phyloP scores from a whole-genome alignment of 345 rosid genomes.

The Populus davidiana region DNA sequence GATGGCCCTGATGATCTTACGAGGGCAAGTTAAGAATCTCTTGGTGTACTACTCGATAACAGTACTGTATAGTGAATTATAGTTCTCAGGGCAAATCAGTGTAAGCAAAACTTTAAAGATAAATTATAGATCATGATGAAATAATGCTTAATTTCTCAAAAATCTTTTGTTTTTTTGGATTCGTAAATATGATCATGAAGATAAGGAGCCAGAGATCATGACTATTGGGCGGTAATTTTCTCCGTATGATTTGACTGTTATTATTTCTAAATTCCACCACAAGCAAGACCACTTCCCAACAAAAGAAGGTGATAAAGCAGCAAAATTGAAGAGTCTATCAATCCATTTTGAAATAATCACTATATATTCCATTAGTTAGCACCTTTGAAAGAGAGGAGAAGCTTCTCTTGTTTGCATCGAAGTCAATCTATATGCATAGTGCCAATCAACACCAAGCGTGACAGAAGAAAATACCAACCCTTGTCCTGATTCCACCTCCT shows the following conservation, averaged over 20 bases:
- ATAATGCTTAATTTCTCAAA: neutral
- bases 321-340: neutral
- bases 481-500: slow-evolving; percentile 14
- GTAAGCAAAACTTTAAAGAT: too few relatives aligned
- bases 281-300: neutral
- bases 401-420: slow-evolving; percentile 6
- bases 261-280: neutral
- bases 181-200: neutral
- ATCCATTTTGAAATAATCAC: neutral
- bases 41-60: too few relatives aligned
- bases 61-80: neutral
- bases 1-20: neutral
- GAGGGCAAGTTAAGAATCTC: neutral
- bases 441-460: neutral
- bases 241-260: neutral
- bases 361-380: slow-evolving; percentile 9
- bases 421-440: neutral
- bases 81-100: too few relatives aligned
- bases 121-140: neutral
- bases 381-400: slow-evolving; percentile 8
- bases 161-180: neutral
- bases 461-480: slow-evolving; percentile 14
- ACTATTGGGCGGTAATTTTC: neutral
- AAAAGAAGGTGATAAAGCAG: too few relatives aligned
- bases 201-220: neutral